Evolutionary conservation across 169 alveolate genomes (phyloP), one percentile per base, ranked within the genome.

Genomic region (Condylostoma magnum): DNA sequence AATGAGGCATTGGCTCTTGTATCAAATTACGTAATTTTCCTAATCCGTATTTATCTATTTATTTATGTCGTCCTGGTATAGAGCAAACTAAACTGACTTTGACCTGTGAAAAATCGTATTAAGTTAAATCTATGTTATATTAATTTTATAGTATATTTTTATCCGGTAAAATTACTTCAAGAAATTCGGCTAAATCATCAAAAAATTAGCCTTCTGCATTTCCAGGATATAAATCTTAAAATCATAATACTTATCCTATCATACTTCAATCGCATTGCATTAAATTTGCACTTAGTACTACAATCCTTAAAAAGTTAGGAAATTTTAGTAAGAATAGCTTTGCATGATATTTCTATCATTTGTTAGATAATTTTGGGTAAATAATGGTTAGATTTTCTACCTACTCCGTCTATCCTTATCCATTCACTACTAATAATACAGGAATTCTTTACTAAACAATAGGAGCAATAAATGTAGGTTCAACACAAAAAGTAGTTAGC

Each of bases 191-290:
- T 12, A 66, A 27, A n/a, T 43, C 30, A 37, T 18, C 4, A 3
- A 60, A 41, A 20, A 22, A n/a, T 44, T 15, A 6, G 53, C 0
- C 38, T 37, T 30, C 36, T 27, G 57, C 50, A 12, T 38, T 15
- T 25, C 55, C 73, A 54, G 53, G 43, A n/a, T 56, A 63, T 55
- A 81, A 81, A 56, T 81, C 88, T 48, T 81, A 84, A 41, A 81
- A 81, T 81, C 88, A 81, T 6, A 75, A 56, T 5, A 74, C 52
- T 63, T 81, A 81, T 5, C 84, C 88, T 73, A 80, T 75, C 38
- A 48, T 56, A 51, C 60, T 60, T 81, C 88, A 81, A 56, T 81
- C 88, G 34, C 74, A 70, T 33, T 70, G 66, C 0, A 80, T 69
- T 55, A 81, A 55, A 46, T 81, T 81, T 5, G 88, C 88, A 6